Percentiles rank a stretch among this genome's conserved stretches.
These are phyloP conservation scores for Talaromyces atroroseus DNA, from an alignment of 2,329 filamentous ascomycete genomes.

Conservation along the genomic window DNA sequence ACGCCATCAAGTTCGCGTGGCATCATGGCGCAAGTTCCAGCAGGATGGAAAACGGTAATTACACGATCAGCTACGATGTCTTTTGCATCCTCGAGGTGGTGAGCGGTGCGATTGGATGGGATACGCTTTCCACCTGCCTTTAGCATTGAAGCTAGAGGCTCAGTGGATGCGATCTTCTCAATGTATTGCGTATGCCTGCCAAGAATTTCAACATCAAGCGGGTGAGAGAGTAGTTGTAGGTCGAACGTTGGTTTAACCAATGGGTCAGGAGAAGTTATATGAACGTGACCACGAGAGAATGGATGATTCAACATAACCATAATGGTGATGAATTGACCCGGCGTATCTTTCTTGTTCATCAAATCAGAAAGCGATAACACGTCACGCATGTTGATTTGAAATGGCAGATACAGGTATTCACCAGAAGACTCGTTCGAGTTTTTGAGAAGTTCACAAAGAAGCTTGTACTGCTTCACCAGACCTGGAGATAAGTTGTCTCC, in stretches of 20 bases:
- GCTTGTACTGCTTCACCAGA: conserved; percentile 6
- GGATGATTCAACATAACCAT: conserved; percentile 10
- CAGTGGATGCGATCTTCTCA: conserved; percentile 6
- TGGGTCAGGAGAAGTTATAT: conserved; percentile 4
- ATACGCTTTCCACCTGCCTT: conserved; percentile 10
- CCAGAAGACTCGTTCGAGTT: conserved; percentile 7
- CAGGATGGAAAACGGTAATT: conserved; percentile 38
- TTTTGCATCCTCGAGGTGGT: conserved; percentile 14
- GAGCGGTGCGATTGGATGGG: conserved; percentile 1
- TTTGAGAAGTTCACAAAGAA: conserved; percentile 2
- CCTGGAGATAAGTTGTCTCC: not conserved
- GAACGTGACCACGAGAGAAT: conserved; percentile 12
- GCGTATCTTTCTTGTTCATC: not conserved
- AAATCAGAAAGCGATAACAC: conserved; percentile 1
- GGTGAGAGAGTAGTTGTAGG: conserved; percentile 2
- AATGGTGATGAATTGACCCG: conserved; percentile 11
- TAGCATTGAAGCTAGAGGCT: conserved; percentile 9
- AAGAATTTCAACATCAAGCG: conserved; percentile 9
- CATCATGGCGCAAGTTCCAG: conserved; percentile 31
- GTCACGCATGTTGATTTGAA: conserved; percentile 7
- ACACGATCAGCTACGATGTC: conserved; percentile 42
- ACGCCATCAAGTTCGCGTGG: conserved; percentile 26
- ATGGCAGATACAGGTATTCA: conserved; percentile 9
- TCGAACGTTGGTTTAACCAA: not conserved
- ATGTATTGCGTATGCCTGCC: conserved; percentile 6